These are phyloP conservation scores for Pseudopyrenochaeta lycopersici DNA, from an alignment of 2,329 filamentous ascomycete species.

Conservation along the genomic window DNA sequence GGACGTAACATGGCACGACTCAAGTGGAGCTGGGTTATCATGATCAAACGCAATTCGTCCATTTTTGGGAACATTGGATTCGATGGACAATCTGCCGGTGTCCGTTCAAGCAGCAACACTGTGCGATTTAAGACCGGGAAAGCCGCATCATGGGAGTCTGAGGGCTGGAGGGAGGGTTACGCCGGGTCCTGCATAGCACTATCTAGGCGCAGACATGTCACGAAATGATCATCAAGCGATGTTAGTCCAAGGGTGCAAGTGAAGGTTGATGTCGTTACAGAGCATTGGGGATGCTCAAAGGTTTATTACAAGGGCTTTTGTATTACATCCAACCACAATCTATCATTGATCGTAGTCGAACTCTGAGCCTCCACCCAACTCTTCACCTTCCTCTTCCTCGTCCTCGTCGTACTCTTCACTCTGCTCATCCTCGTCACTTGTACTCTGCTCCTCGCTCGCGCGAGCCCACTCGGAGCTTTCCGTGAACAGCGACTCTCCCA, in stretches of 20 bases:
- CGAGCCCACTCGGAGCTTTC: constrained; percentile 50
- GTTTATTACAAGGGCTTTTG: background rate
- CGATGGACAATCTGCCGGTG: no score
- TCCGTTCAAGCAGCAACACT: no score
- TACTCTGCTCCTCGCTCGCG: constrained; percentile 34
- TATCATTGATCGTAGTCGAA: constrained; percentile 25
- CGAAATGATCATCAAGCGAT: background rate
- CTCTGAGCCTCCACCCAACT: constrained; percentile 21
- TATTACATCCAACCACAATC: background rate
- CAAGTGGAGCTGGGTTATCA: background rate
- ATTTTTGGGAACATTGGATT: no score
- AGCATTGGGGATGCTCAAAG: no score
- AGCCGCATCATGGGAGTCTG: constrained; percentile 1
- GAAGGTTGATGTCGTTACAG: no score
- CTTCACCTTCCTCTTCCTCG: constrained; percentile 47
- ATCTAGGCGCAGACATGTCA: constrained; percentile 1
- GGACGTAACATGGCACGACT: constrained; percentile 19
- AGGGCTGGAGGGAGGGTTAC: background rate
- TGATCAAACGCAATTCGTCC: no score
- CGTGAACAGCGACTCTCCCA: constrained; percentile 36
- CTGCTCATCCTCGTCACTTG: constrained; percentile 32
- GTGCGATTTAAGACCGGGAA: no score
- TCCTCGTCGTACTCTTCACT: constrained; percentile 51
- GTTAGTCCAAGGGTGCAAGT: background rate
- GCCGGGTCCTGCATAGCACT: constrained; percentile 1